Evolutionary conservation across 176 grass and related monocot species (phyloP), one percentile per base, ranked within the genome.

Genomic region (Hsuehochloa calcarea): DNA sequence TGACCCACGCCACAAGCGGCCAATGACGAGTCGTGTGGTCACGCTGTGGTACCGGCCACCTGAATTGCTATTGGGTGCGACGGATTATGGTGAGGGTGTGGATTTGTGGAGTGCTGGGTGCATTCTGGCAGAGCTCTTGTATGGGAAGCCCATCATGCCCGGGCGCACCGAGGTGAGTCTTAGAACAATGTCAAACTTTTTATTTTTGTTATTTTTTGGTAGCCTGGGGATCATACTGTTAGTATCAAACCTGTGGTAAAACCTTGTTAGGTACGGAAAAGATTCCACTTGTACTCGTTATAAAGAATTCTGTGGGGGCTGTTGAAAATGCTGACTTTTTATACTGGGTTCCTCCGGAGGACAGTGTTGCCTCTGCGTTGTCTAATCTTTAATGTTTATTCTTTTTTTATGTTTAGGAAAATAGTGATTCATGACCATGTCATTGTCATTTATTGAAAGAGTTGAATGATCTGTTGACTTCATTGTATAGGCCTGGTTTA

Each of bases 91-190:
- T 58, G 80, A 87, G 56, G 80, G 85, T 12, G 51, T 91, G 6
- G 89, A 91, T 73, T 87, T 91, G 35, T 91, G 89, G 89, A 91
- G 89, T 67, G 75, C 89, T 13, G 89, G 89, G 16, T 91, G 89
- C 69, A 91, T 91, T 84, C 80, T 91, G 49, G 85, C 89, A 58
- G 89, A 91, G 85, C 85, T 91, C 50, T 80, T 91, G 75, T 78
- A 78, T 75, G 85, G 85, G 52, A 91, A 91, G 62, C 89, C 89
- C 50, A 87, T 87, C 59, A 91, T 91, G 89, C 85, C 89, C 20
- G 89, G 89, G 2, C 89, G 80, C 45, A 91, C 84, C 11, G 89
- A 91, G 89, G 89, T 87, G 52, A 75, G 54, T 77, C 41, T 43
- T 73, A 31, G 14, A 81, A 65, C 43, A 52, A 75, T 52, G 22